Percentiles rank a stretch among this genome's conserved stretches.
phyloP scores from a whole-genome alignment of 129 eudicot genomes.

The Tagetes erecta region DNA sequence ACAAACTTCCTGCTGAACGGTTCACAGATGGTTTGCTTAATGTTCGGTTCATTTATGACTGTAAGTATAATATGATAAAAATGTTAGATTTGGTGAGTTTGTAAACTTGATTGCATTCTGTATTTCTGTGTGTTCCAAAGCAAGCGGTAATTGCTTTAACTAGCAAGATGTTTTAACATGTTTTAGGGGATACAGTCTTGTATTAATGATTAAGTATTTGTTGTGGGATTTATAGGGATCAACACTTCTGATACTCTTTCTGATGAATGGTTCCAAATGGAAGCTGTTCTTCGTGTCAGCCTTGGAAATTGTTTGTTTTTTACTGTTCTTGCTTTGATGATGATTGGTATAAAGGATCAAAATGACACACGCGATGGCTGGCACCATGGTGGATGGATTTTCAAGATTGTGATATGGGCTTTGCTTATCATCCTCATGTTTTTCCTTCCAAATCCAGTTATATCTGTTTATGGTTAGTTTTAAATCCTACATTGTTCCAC shows the following conservation, averaged over 20 bases:
- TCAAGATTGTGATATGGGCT: constrained; percentile 74
- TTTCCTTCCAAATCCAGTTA: constrained; percentile 80
- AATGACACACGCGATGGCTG: constrained; percentile 89
- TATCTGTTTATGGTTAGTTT: constrained; percentile 70
- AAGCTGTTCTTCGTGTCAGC: constrained; percentile 97
- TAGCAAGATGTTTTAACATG: background rate
- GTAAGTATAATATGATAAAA: too few relatives aligned
- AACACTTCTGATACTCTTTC: constrained; percentile 64
- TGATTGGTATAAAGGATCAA: constrained; percentile 96
- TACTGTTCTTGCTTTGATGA: constrained; percentile 63
- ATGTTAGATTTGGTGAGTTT: too few relatives aligned
- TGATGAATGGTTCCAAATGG: constrained; percentile 67
- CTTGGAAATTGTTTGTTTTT: constrained; percentile 92
- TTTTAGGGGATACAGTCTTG: background rate
- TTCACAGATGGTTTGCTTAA: too few relatives aligned
- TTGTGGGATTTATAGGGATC: constrained; percentile 65
- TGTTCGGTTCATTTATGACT: too few relatives aligned
- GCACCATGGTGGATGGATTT: constrained; percentile 99
- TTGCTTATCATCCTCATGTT: constrained; percentile 75
- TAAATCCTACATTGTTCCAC: background rate
- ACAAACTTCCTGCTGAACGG: too few relatives aligned
- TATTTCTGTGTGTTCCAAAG: background rate
- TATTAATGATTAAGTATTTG: constrained; percentile 8
- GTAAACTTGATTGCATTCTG: too few relatives aligned
- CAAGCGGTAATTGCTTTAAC: background rate